Evolutionary conservation across 129 eudicot genomes (phyloP).

Genomic region (Deinandra increscens): DNA sequence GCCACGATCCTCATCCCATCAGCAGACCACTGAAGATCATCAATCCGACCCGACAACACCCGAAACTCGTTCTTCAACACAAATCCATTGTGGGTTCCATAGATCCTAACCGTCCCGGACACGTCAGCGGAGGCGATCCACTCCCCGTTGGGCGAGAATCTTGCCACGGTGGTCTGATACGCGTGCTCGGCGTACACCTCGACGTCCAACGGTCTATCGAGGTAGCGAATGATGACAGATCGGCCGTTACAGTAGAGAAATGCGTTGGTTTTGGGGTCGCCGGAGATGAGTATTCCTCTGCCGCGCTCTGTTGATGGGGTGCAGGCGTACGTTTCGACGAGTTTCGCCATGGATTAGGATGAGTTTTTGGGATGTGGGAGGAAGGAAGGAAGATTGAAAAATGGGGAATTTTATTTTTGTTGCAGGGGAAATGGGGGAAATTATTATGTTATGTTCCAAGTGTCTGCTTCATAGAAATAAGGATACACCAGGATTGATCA

Average conservation of each 20-base stretch:
- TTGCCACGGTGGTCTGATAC: constrained; percentile 84
- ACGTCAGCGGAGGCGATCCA: constrained; percentile 98
- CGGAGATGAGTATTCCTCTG: constrained; percentile 83
- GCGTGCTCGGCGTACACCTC: constrained; percentile 85
- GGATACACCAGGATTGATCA: constrained; percentile 16
- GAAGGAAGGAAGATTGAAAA: too few relatives aligned
- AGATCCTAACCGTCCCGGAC: constrained; percentile 86
- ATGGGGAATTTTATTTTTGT: constrained; percentile 21
- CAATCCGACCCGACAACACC: constrained; percentile 85
- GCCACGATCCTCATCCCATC: constrained; percentile 94
- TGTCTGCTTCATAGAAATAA: constrained; percentile 14
- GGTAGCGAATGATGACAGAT: constrained; percentile 71
- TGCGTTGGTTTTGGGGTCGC: constrained; percentile 73
- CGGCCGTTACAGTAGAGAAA: constrained; percentile 83
- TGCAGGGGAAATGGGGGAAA: constrained; percentile 4
- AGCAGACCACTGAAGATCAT: constrained; percentile 89
- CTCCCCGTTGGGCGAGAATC: constrained; percentile 91
- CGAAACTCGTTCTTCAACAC: constrained; percentile 86
- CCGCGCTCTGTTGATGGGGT: constrained; percentile 94
- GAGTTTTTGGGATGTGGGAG: constrained; percentile 13
- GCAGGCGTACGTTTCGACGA: constrained; percentile 80
- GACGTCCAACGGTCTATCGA: constrained; percentile 70
- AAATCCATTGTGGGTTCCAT: constrained; percentile 82
- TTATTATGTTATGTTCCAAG: too few relatives aligned
- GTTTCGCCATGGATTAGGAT: constrained; percentile 45